Percentiles rank a stretch among this genome's conserved stretches.
These are phyloP conservation scores for Juncus inflexus DNA, from an alignment of 176 grass and related monocot genomes.

Conservation along the genomic window DNA sequence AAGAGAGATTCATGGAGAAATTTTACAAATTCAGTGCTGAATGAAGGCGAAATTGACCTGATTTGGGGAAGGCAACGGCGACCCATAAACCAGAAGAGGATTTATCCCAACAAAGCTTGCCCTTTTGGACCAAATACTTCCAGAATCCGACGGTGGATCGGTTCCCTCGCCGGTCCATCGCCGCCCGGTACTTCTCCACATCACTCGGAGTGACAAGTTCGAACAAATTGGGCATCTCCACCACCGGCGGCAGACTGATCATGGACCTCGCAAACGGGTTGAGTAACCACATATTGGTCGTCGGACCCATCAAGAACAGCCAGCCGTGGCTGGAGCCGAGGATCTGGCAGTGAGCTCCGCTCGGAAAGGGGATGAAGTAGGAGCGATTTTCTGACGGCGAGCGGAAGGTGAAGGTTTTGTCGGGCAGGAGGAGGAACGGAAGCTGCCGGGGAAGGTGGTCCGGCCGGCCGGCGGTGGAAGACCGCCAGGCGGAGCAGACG, in stretches of 20 bases:
- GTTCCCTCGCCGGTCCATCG: background rate
- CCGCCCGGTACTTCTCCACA: conserved; percentile 2
- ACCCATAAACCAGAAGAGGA: background rate
- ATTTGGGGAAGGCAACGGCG: conserved; percentile 28
- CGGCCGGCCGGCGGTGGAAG: conserved; percentile 12
- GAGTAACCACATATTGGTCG: conserved; percentile 4
- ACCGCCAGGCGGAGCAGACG: conserved; percentile 28
- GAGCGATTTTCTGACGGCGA: conserved; percentile 11
- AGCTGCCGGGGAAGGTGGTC: conserved; percentile 32
- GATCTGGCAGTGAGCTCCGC: background rate
- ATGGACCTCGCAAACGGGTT: conserved; percentile 14
- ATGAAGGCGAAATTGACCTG: background rate
- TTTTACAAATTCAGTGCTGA: background rate
- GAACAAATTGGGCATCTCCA: conserved; percentile 28
- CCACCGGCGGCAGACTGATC: conserved; percentile 19
- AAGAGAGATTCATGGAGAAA: background rate
- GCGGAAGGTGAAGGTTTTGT: conserved; percentile 1
- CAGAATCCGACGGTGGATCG: conserved; percentile 7
- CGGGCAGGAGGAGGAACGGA: conserved; percentile 30
- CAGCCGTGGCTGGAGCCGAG: conserved; percentile 32
- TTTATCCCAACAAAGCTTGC: conserved; percentile 25
- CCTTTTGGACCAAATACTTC: conserved; percentile 27
- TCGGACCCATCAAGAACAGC: conserved; percentile 29
- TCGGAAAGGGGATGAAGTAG: conserved; percentile 3
- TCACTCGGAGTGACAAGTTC: conserved; percentile 25